Percentiles rank a stretch among this genome's conserved stretches.
phyloP scores from a whole-genome alignment of 352 stramenopile species.

The Blastocystis sp. region DNA sequence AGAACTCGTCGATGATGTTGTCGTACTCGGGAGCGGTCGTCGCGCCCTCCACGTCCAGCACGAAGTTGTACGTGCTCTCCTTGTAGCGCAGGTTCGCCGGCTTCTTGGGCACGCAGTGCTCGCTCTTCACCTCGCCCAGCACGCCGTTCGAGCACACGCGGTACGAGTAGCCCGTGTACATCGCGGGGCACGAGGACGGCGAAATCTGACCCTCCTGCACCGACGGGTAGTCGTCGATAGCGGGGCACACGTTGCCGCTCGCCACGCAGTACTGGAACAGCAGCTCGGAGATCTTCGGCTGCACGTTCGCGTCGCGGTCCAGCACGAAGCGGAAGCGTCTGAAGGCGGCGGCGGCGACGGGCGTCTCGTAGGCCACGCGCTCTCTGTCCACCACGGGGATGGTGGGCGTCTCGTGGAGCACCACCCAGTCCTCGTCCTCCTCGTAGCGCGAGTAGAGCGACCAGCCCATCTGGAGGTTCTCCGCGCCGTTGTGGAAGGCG shows the following conservation, averaged over 20 bases:
- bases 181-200: conserved; percentile 6
- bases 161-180: conserved; percentile 35
- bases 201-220: conserved; percentile 46
- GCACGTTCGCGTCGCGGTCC: background rate
- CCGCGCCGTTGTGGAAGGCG: background rate
- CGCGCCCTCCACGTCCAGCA: background rate
- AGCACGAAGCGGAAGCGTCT: conserved; percentile 1
- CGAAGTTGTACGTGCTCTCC: background rate
- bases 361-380: background rate
- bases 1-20: conserved; percentile 40
- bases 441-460: conserved; percentile 3
- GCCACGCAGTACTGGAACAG: conserved; percentile 40
- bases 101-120: conserved; percentile 7
- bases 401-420: background rate
- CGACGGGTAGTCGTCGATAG: background rate
- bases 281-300: background rate
- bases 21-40: background rate
- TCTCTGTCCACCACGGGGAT: background rate
- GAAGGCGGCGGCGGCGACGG: background rate
- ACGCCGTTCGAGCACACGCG: background rate
- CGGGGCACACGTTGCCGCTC: background rate
- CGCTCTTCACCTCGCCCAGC: conserved; percentile 25
- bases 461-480: conserved; percentile 13
- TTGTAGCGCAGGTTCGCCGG: conserved; percentile 8
- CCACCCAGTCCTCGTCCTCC: background rate